Conservation (phyloP, 2,329 filamentous ascomycete species). For the Leptographium flavum region DNA sequence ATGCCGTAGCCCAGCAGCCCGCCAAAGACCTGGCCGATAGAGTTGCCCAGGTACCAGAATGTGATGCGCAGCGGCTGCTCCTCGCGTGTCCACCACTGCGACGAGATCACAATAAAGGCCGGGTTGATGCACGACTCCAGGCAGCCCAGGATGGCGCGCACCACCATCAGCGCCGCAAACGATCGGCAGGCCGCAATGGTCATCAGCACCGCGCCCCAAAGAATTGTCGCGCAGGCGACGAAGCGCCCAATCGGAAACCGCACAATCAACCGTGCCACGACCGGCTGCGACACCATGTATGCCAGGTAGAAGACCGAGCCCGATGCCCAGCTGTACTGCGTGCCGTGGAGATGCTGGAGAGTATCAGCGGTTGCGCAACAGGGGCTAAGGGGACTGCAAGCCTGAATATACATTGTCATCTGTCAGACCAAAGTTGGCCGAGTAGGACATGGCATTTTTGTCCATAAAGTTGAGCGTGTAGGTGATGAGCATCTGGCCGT, state of each 20-base stretch:
- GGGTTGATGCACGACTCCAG: slow-evolving; percentile 18
- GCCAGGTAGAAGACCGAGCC: slow-evolving; percentile 7
- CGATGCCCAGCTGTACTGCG: slow-evolving; percentile 5
- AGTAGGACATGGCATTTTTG: slow-evolving; percentile 12
- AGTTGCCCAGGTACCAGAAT: slow-evolving; percentile 21
- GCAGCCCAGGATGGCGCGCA: slow-evolving; percentile 17
- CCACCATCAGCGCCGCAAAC: slow-evolving; percentile 14
- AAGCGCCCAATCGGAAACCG: slow-evolving; percentile 21
- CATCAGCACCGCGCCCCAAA: slow-evolving; percentile 17
- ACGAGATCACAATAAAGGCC: slow-evolving; percentile 18
- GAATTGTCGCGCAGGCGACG: slow-evolving; percentile 13
- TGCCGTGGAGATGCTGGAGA: slow-evolving; percentile 4
- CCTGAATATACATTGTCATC: slow-evolving; percentile 6
- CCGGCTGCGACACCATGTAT: slow-evolving; percentile 3
- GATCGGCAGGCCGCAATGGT: slow-evolving; percentile 16
- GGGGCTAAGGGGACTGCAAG: too few relatives aligned
- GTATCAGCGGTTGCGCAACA: not conserved
- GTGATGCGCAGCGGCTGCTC: slow-evolving; percentile 5
- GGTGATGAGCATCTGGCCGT: slow-evolving; percentile 12
- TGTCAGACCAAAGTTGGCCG: slow-evolving; percentile 2
- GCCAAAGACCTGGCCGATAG: slow-evolving; percentile 27
- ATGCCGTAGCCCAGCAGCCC: slow-evolving; percentile 17
- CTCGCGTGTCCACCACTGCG: slow-evolving; percentile 16
- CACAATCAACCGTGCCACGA: slow-evolving; percentile 17
- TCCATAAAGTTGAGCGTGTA: slow-evolving; percentile 17